Evolutionary conservation across 345 rosid genomes (phyloP).

Genomic region (Euclidium syriacum): DNA sequence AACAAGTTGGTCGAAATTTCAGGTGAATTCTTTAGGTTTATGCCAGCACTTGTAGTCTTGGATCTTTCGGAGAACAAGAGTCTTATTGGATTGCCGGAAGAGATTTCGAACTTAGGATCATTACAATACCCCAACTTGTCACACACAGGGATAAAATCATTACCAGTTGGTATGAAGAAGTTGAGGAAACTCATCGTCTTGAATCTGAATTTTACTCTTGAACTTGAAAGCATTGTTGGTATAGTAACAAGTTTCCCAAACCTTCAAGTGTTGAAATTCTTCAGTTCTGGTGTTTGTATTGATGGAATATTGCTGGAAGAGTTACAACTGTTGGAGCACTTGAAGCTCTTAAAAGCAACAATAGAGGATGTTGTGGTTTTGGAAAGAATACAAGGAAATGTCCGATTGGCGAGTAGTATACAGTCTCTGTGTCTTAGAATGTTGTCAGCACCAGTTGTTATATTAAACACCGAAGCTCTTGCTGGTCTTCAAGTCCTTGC

Average conservation of each 20-base stretch:
- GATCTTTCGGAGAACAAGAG: conserved; percentile 17
- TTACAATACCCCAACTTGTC: conserved; percentile 11
- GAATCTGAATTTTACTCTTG: neutral
- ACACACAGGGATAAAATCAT: neutral
- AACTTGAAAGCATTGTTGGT: neutral
- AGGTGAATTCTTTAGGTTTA: conserved; percentile 21
- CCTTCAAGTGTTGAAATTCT: neutral
- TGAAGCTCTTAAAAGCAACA: neutral
- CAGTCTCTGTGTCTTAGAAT: neutral
- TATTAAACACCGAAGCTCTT: neutral
- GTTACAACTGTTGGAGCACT: neutral
- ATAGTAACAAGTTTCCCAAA: neutral
- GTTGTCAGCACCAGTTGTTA: neutral
- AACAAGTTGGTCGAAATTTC: conserved; percentile 6
- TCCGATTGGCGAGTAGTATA: neutral
- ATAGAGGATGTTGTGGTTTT: neutral
- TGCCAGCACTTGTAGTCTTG: conserved; percentile 33
- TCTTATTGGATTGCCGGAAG: conserved; percentile 23
- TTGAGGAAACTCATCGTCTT: neutral
- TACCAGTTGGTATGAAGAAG: neutral
- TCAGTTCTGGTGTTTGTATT: neutral
- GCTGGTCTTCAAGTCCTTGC: neutral
- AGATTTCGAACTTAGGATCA: neutral
- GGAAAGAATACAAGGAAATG: neutral
- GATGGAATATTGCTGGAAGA: neutral